phyloP scores from a whole-genome alignment of 2,329 filamentous ascomycete genomes.

The Juglanconis juglandina region DNA sequence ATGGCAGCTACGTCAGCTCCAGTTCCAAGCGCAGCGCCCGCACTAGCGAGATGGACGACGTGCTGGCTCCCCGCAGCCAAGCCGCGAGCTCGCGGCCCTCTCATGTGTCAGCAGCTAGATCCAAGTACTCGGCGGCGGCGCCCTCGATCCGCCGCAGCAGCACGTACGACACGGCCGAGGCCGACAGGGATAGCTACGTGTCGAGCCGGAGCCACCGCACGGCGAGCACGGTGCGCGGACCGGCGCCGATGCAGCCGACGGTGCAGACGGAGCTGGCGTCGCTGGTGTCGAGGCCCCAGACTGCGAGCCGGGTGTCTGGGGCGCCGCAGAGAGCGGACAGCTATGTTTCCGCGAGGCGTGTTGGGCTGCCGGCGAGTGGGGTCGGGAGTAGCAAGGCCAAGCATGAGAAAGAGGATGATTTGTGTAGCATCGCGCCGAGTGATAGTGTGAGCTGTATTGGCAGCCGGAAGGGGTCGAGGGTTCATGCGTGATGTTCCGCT shows the following conservation, averaged over 20 bases:
- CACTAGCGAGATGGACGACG: slow-evolving; percentile 20
- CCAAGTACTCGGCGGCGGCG: slow-evolving; percentile 5
- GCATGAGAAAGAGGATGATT: slow-evolving; percentile 43
- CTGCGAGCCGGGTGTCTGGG: slow-evolving; percentile 26
- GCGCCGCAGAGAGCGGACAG: slow-evolving; percentile 10
- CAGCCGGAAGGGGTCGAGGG: slow-evolving; percentile 31
- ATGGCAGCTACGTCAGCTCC: slow-evolving; percentile 35
- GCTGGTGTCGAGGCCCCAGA: slow-evolving; percentile 25
- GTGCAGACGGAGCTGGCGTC: slow-evolving; percentile 20
- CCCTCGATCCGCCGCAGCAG: slow-evolving; percentile 21
- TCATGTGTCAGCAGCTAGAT: background rate
- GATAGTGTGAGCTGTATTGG: slow-evolving; percentile 64
- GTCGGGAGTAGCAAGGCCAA: slow-evolving; percentile 37
- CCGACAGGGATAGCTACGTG: slow-evolving; percentile 41
- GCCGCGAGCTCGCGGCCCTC: slow-evolving; percentile 21
- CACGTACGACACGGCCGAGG: slow-evolving; percentile 24
- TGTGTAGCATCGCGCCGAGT: slow-evolving; percentile 53
- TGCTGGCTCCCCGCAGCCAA: slow-evolving; percentile 20
- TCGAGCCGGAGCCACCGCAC: slow-evolving; percentile 41
- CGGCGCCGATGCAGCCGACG: slow-evolving; percentile 11
- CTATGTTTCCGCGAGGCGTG: slow-evolving; percentile 30
- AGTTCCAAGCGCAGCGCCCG: slow-evolving; percentile 31
- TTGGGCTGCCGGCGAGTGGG: slow-evolving; percentile 40
- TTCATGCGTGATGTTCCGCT: slow-evolving; percentile 22
- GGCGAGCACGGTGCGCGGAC: slow-evolving; percentile 31